Conservation (phyloP, 2,329 filamentous ascomycete species). For the Ophiocordyceps camponoti-saundersi region DNA sequence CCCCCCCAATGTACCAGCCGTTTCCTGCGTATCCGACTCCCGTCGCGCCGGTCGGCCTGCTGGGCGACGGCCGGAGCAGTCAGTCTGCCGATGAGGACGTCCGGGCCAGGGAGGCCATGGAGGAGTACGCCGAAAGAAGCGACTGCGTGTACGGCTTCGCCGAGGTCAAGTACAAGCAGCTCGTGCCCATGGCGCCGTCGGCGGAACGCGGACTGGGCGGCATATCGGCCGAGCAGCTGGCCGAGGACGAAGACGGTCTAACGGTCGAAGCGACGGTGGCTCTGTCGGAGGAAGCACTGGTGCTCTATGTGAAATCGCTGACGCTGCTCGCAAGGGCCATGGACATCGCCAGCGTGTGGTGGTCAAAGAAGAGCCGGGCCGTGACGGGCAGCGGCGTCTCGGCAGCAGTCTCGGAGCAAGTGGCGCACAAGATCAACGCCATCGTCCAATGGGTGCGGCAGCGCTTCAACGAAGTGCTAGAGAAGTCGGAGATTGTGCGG, state of each 20-base stretch:
- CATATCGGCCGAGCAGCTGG: slow-evolving; percentile 33
- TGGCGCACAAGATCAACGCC: slow-evolving; percentile 64
- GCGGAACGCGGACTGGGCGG: slow-evolving; percentile 54
- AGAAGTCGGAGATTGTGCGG: slow-evolving; percentile 91
- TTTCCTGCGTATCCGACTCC: slow-evolving; percentile 74
- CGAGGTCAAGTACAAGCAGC: slow-evolving; percentile 94
- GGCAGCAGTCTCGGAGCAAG: slow-evolving; percentile 25
- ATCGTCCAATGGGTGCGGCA: slow-evolving; percentile 90
- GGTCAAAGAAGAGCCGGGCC: slow-evolving; percentile 59
- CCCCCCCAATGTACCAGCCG: slow-evolving; percentile 62
- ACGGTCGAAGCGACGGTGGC: slow-evolving; percentile 74
- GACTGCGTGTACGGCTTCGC: slow-evolving; percentile 97
- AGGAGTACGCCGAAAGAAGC: slow-evolving; percentile 82
- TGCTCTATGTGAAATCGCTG: slow-evolving; percentile 89
- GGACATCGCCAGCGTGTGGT: slow-evolving; percentile 89
- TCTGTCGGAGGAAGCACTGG: slow-evolving; percentile 84
- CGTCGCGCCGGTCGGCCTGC: slow-evolving; percentile 39
- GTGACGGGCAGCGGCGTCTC: slow-evolving; percentile 30
- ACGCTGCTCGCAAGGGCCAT: slow-evolving; percentile 84
- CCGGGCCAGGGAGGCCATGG: slow-evolving; percentile 62
- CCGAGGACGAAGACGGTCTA: slow-evolving; percentile 52
- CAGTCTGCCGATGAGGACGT: slow-evolving; percentile 59
- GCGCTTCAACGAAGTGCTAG: slow-evolving; percentile 91
- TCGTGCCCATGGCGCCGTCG: slow-evolving; percentile 77
- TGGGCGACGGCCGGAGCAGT: slow-evolving; percentile 43